Evolutionary conservation across 2,329 filamentous ascomycete genomes (phyloP).

Genomic region (Podosphaera xanthii): DNA sequence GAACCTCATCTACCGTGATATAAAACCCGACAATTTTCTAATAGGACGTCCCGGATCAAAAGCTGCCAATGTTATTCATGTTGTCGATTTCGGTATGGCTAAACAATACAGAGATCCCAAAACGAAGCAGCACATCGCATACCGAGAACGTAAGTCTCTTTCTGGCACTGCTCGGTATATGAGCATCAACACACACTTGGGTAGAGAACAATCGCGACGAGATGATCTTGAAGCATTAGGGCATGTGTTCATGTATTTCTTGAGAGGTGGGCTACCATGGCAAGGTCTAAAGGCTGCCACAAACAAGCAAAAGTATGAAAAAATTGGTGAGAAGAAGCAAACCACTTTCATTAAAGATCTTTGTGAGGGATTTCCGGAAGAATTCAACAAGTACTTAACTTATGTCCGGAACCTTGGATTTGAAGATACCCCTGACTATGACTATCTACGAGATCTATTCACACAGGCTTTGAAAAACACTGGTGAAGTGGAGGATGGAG

Average conservation of each 20-base stretch:
- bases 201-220: conserved; percentile 82
- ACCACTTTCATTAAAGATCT: conserved; percentile 92
- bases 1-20: conserved; percentile 96
- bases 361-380: conserved; percentile 85
- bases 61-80: conserved; percentile 91
- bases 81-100: conserved; percentile 98
- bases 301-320: conserved; percentile 96
- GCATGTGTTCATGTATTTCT: conserved; percentile 55
- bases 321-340: conserved; percentile 99
- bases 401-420: conserved; percentile 97
- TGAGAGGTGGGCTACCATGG: conserved; percentile 49
- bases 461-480: conserved; percentile 87
- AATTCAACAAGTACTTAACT: conserved; percentile 92
- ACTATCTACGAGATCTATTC: conserved; percentile 89
- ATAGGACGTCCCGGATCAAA: conserved; percentile 84
- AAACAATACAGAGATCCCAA: conserved; percentile 98
- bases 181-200: conserved; percentile 98
- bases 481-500: conserved; percentile 86
- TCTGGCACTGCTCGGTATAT: conserved; percentile 96
- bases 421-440: conserved; percentile 95
- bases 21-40: conserved; percentile 98
- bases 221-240: conserved; percentile 82
- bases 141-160: conserved; percentile 86
- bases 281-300: conserved; percentile 51
- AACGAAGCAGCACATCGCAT: conserved; percentile 97